phyloP scores from a whole-genome alignment of 306 rosid genomes.

The Rubus idaeus region DNA sequence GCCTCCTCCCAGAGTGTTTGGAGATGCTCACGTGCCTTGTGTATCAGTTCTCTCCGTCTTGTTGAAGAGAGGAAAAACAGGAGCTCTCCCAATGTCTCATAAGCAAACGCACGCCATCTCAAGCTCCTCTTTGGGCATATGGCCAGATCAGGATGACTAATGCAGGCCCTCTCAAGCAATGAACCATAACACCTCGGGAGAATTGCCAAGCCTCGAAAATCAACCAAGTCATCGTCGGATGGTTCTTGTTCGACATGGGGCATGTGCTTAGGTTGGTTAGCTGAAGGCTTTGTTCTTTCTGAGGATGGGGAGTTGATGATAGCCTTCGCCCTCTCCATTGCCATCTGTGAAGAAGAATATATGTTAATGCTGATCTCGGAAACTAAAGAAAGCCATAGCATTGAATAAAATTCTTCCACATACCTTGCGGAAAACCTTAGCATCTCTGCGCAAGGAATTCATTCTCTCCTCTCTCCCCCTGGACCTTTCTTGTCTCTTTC shows the following conservation, averaged over 20 bases:
- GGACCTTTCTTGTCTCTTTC: background rate
- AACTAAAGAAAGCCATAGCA: background rate
- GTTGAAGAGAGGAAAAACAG: constrained; percentile 14
- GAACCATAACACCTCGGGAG: background rate
- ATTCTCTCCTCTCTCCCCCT: background rate
- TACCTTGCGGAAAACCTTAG: background rate
- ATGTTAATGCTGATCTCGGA: background rate
- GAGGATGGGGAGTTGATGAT: background rate
- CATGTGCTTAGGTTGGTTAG: background rate
- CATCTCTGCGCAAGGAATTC: background rate
- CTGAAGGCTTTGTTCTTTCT: background rate
- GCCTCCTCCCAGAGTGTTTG: constrained; percentile 10
- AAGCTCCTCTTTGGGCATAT: background rate
- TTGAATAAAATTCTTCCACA: background rate
- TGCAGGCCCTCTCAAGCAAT: constrained; percentile 9
- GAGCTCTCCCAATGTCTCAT: constrained; percentile 17
- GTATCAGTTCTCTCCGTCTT: background rate
- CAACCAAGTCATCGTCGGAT: background rate
- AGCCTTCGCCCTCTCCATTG: background rate
- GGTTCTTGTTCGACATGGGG: too few species aligned
- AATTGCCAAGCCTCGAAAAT: constrained; percentile 17
- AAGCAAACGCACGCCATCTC: constrained; percentile 17
- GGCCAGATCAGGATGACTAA: constrained; percentile 10
- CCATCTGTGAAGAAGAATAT: background rate
- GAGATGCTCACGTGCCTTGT: background rate